Percentiles rank a stretch among this genome's conserved stretches.
Conservation (phyloP, 148 eudicot genomes). For the Arbutus unedo region DNA sequence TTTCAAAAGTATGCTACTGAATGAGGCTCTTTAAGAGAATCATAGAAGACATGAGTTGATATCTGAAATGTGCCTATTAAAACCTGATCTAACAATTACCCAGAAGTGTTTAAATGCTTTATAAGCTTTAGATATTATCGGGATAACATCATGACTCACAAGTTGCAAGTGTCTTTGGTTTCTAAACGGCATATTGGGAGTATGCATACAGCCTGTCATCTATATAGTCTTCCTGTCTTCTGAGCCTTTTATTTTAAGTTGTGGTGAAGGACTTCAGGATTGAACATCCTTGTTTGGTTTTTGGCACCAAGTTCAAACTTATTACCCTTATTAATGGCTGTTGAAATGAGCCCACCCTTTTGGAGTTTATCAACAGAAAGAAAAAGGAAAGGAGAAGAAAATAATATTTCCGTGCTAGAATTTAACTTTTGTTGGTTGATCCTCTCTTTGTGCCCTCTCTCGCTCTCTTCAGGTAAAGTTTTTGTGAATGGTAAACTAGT, state of each 20-base stretch:
- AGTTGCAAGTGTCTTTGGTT: background rate
- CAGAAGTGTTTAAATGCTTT: background rate
- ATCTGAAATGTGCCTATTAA: background rate
- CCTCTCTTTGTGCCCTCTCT: background rate
- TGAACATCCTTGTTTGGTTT: background rate
- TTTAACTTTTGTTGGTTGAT: background rate
- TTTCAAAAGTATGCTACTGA: background rate
- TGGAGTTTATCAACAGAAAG: background rate
- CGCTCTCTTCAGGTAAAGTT: slow-evolving; percentile 66
- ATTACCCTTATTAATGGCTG: background rate
- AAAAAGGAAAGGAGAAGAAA: background rate
- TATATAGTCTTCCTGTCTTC: background rate
- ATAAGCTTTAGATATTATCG: background rate
- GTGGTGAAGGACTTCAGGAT: background rate
- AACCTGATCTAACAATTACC: background rate
- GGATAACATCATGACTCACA: background rate
- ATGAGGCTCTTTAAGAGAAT: slow-evolving; percentile 1
- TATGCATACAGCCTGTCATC: background rate
- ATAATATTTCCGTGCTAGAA: background rate
- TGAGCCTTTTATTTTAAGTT: background rate
- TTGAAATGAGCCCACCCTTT: background rate
- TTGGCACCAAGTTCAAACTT: background rate
- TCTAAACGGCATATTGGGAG: background rate
- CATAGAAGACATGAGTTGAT: background rate
- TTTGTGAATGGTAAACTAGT: slow-evolving; percentile 79